Evolutionary conservation across 257 asterid genomes (phyloP), one percentile per base, ranked within the genome.

Genomic region (Leonotis leonurus): DNA sequence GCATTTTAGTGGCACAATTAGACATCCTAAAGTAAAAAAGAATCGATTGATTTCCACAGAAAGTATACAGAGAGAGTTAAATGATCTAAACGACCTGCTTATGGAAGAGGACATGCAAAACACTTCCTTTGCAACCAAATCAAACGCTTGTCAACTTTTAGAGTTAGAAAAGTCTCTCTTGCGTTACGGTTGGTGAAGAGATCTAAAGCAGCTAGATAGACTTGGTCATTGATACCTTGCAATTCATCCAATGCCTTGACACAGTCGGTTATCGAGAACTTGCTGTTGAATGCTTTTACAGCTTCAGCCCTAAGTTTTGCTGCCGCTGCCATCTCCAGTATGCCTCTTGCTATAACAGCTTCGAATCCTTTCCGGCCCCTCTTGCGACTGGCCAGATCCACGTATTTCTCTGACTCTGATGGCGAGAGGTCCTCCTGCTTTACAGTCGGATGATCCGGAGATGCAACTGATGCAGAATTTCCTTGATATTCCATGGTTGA

Each of bases 271-370:
- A 89, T 79, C 3, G 89, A 71, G 63, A 59, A 89, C 27, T 46
- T 79, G 43, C 73, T 76, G 13, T 84, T 82, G 27, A 60, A 69
- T 67, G 78, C 80, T 56, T 56, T 67, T 40, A 84, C 56, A 43
- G 90, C 87, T 54, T 73, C 85, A 1, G 87, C 81, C 78, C 87
- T 78, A 39, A 77, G 75, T 60, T 77, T 86, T 41, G 86, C 81
- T 60, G 95, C 84, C 43, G 90, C 74, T 35, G 96, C 93, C 88
- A 89, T 89, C 75, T 89, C 90, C 67, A 78, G 41, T 66, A 86
- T 84, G 57, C 88, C 96, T 56, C 71, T 74, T 18, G 93, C 96
- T 70, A 89, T 78, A 57, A 77, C 78, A 71, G 73, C 84, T 64
- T 85, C 93, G 32, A 80, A 70, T 66, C 96, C 90, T 68, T 67